Base-by-base conservation (phyloP, 176 grass and related monocot species). In the Microstegium vimineum region DNA sequence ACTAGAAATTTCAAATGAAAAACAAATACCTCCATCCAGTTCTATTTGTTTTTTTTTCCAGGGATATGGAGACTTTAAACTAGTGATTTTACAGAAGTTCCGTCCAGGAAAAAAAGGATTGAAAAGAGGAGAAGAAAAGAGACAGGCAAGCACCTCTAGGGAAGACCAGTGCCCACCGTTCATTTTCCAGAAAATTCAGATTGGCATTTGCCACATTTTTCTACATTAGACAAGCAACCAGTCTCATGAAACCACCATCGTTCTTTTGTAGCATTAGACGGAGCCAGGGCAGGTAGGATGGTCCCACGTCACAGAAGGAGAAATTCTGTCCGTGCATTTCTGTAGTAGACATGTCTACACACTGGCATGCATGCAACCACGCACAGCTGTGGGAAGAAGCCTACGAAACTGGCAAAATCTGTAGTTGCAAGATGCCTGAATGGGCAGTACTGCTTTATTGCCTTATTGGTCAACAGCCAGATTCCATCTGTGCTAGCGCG, bases 181-280 rank as follows among this genome's bases (percentile, higher is more conserved):
- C 72, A 71, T 82, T 85, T 78, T 56, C 10, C 72, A 45, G 56
- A 73, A 77, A 63, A 65, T 65, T 51, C 57, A 77, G 75, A 25
- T 86, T 77, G 73, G 73, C 23, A 22, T 27, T 65, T 63, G 43
- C 74, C 60, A 68, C 56, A 66, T 77, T 67, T 82, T 89, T 69
- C 72, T 81, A 65, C 78, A 86, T 85, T 66, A 31, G 22, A 82
- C 43, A 85, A 81, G 82, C 42, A 36, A 59, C 86, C 80, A 78
- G 51, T 73, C 66, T 27, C 45, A 26, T 77, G 42, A 82, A 77
- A 82, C 57, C 56, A 70, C 49, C 72, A 36, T 71, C 82, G 71
- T 82, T 77, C 77, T 76, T 81, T 87, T 81, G 28, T 71, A 72
- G 71, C 32, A 59, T n/a, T 40, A 22, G 6, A 31, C 11, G 12